Evolutionary conservation across 371 early-diverging fungal genomes (phyloP), one percentile per base, ranked within the genome.

Genomic region (Mucor lusitanicus): DNA sequence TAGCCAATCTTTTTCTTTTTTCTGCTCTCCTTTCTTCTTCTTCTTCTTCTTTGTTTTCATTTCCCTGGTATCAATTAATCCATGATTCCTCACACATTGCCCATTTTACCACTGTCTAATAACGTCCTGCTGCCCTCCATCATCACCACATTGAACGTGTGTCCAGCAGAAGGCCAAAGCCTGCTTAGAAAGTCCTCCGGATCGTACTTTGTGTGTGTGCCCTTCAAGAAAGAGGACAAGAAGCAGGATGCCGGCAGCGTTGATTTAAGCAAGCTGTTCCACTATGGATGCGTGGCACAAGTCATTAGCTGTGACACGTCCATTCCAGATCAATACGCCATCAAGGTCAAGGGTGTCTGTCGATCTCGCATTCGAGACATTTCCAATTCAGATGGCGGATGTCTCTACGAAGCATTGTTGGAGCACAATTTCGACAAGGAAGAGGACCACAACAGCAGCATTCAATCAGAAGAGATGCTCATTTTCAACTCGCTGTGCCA

Each of bases 401-500:
- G 13, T 3, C 12, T 37, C 23, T 44, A 63, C 4, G 53, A 79
- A 46, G 79, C 74, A 5, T 8, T 19, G 2, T 30, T 76, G 9
- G 58, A 53, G 32, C 70, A 79, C 56, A 56, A 64, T 48, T 39
- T 61, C 15, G 65, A 60, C 7, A 35, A 53, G 13, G 13, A 42
- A 21, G n/a, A n/a, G n/a, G n/a, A n/a, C n/a, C n/a, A n/a, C n/a
- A n/a, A n/a, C n/a, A 33, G 35, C 48, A 15, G 19, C 17, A 39
- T 56, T 32, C 25, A 44, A 39, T 19, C 23, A 32, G 46, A 60
- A 5, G 61, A 46, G 11, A 17, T 30, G 1, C n/a, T 39, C 5
- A 33, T 35, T 3, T 79, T 91, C 33, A 78, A 86, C 19, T 69
- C 82, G 15, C 70, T 84, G 39, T 87, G 86, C 42, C 73, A 86